Conservation (phyloP, 352 stramenopile genomes). For the Phytopythium oedochilum region DNA sequence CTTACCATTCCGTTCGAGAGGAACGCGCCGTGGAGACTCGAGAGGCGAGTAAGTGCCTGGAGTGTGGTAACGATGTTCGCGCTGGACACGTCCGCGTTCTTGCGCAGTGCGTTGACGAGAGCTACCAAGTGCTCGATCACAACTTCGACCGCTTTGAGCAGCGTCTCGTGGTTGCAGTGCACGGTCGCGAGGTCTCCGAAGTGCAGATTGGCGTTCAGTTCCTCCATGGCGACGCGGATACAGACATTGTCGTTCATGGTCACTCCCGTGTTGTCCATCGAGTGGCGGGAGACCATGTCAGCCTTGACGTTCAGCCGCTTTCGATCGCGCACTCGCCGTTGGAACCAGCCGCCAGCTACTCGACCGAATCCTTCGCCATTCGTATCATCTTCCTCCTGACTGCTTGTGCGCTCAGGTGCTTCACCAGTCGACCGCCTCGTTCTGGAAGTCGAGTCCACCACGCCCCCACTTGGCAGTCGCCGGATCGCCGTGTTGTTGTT, state of each 20-base stretch:
- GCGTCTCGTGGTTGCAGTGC: constrained; percentile 22
- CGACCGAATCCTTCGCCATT: neutral
- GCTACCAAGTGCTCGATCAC: constrained; percentile 39
- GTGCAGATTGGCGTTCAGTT: constrained; percentile 49
- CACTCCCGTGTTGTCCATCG: constrained; percentile 31
- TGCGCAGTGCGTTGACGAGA: constrained; percentile 28
- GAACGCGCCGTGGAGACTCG: constrained; percentile 32
- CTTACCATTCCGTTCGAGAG: constrained; percentile 35
- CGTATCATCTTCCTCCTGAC: neutral
- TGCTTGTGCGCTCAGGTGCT: constrained; percentile 1
- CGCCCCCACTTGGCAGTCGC: neutral
- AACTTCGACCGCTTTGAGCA: constrained; percentile 42
- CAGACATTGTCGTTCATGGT: constrained; percentile 48
- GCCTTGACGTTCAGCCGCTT: constrained; percentile 16
- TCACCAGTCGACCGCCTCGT: neutral
- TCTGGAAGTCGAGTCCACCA: neutral
- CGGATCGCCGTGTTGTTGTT: neutral
- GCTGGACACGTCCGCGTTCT: constrained; percentile 26
- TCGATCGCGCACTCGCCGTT: constrained; percentile 23
- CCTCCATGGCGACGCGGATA: constrained; percentile 40
- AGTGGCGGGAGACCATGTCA: constrained; percentile 32
- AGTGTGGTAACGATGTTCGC: constrained; percentile 38
- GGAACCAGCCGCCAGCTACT: constrained; percentile 23
- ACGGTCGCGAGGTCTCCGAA: constrained; percentile 31
- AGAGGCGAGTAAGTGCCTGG: constrained; percentile 48